Conservation (phyloP, 2,329 filamentous ascomycete genomes). For the Proliferodiscus dingleyae region DNA sequence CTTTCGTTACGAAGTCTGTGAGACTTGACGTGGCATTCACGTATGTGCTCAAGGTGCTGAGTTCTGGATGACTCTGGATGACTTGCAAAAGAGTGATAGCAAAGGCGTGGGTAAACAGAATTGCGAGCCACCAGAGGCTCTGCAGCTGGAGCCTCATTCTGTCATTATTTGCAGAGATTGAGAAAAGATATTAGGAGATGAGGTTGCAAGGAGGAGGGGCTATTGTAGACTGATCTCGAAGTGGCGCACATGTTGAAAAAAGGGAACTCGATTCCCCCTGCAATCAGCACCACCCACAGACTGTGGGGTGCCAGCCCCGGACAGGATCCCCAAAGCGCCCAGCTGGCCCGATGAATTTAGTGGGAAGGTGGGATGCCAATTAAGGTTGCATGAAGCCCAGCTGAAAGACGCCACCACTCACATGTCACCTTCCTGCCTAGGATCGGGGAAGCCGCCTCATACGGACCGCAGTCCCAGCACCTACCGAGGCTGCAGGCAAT, state of each 20-base stretch:
- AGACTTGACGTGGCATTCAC: constrained; percentile 10
- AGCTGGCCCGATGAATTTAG: background rate
- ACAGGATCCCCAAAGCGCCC: background rate
- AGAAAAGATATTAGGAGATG: background rate
- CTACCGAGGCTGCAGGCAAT: too few species aligned
- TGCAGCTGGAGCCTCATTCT: background rate
- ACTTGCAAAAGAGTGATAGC: constrained; percentile 14
- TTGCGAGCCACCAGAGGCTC: constrained; percentile 4
- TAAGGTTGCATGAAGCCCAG: background rate
- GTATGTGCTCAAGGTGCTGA: constrained; percentile 13
- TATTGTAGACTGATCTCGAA: background rate
- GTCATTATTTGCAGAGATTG: background rate
- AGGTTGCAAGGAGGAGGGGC: background rate
- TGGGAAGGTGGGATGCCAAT: background rate
- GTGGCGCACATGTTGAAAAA: background rate
- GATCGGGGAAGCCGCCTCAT: background rate
- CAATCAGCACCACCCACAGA: background rate
- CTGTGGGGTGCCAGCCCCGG: background rate
- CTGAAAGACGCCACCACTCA: background rate
- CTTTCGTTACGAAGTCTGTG: constrained; percentile 8
- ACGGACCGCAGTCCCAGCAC: too few species aligned
- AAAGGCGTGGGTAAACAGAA: constrained; percentile 3
- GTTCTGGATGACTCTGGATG: constrained; percentile 12
- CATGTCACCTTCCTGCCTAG: background rate
- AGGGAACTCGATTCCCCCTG: too few species aligned